Evolutionary conservation across 176 grass and related monocot genomes (phyloP), one percentile per base, ranked within the genome.

Genomic region (Rhynchospora tenuis): DNA sequence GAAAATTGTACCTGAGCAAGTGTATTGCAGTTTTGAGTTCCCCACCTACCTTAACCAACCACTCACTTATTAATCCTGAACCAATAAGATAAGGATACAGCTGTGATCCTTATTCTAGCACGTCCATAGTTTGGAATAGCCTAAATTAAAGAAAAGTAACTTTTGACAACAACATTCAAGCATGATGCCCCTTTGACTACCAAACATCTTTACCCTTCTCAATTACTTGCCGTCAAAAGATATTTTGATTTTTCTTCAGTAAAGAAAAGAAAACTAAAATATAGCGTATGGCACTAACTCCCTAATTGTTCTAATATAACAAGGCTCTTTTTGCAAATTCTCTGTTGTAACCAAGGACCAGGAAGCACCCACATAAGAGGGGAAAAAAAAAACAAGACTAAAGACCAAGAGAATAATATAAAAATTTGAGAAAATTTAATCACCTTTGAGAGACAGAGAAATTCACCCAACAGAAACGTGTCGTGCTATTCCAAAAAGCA

Each of bases 361-460:
- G 48, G 58, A 22, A 60, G n/a, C 20, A 7, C 6, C 20, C 16
- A 43, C 15, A 17, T 15, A 71, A 71, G 11, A 44, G n/a, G n/a
- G n/a, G n/a, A n/a, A n/a, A n/a, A n/a, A n/a, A n/a, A 71, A 44
- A 71, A 6, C 15, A 43, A 44, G 14, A 23, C 43, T 45, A 42
- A 63, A 81, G 16, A 60, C 19, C 11, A 46, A 17, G 11, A 47
- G 16, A 45, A 64, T 24, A 43, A 61, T 61, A 80, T n/a, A 80
- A 80, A 56, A 13, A 26, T 9, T 51, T 77, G 50, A 77, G 73
- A 77, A 38, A 81, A 19, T 62, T 62, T 45, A 7, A 63, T 82
- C 80, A 82, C 80, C 80, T 82, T 68, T 61, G 3, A 27, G 20
- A 28, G 45, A 64, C 12, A 82, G 69, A 61, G 73, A 85, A 51